Base-by-base conservation (phyloP, 2,329 filamentous ascomycete genomes). In the Alternaria panax region DNA sequence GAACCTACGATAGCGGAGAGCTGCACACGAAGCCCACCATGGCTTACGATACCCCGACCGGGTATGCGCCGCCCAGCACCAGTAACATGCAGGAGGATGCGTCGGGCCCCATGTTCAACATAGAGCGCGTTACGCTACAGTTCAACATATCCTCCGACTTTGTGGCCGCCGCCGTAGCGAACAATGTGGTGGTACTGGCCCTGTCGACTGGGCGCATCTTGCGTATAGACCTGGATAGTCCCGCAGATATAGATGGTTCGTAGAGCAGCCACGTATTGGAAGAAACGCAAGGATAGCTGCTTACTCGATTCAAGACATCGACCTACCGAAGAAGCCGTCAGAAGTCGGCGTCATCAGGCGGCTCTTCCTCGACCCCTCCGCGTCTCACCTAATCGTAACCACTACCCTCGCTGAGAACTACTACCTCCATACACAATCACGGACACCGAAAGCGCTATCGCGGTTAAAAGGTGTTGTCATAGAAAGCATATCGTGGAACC, bases 311-410 rank as follows among this genome's bases (percentile, higher is more conserved):
- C 52, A 70, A 96, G 94, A 99, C 80, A 97, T 99, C 77, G 95
- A 99, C 78, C 87, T 99, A 7, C 95, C 95, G 36, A 97, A 96
- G 82, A 95, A 94, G 73, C 88, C 92, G 16, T 90, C 92, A 36
- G 94, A 99, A 78, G 87, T 95, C 60, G 95, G 95, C 67, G 87
- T 97, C 52, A 98, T 99, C 74, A 90, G 91, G 69, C 92, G 91
- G 82, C 92, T 99, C 87, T 99, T 99, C 81, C 90, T 99, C 74
- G 95, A 99, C 75, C 94, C 95, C 27, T 97, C 94, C 11, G 95
- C 95, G 27, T 97, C 93, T 6, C 95, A 99, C 80, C 84, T 99
- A 27, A 87, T 99, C 65, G 88, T 99, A 68, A 93, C 91, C 75
- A 99, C 95, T 3, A 90, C 92, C 5, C 87, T 93, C 40, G 93